Evolutionary conservation across 2,329 filamentous ascomycete species (phyloP), one percentile per base, ranked within the genome.

Genomic region (Colletotrichum falcatum): DNA sequence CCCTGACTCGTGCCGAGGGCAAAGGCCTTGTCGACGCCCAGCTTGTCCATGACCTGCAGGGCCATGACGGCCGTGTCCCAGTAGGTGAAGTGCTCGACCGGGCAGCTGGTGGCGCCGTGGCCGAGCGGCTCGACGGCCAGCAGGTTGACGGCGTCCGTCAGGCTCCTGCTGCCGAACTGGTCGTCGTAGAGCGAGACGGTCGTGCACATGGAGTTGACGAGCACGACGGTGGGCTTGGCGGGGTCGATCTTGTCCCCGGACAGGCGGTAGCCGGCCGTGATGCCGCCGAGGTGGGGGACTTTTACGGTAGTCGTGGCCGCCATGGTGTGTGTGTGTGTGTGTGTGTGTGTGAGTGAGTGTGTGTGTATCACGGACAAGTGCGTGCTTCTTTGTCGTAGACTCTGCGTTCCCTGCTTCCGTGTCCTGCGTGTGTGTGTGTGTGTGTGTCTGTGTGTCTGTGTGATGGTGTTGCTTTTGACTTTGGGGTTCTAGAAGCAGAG

Each of bases 51-150:
- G 1, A 87, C 86, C 78, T 90, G 87, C 11, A 88, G 77, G 14
- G 84, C 83, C 84, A 90, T 84, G 69, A 82, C 78, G 54, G 86
- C 86, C 3, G 85, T 79, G 75, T 88, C 86, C 86, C 86, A 88
- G 78, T 87, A 87, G 2, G 84, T 88, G 74, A 86, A 88, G 69
- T 86, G 83, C 74, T 86, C 84, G 0, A 75, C 74, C n/a, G 76
- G 64, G 65, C 75, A 80, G 65, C 76, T 78, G 1, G 85, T 87
- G 20, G 81, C 77, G 71, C 86, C 86, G 73, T 88, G 86, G 66
- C 86, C 86, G 0, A 88, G 81, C 1, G 84, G 85, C 77, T 88
- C 86, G 66, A 88, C 81, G 53, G 85, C 85, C 7, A 88, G 76
- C 7, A 88, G 79, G 74, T 88, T 88, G 74, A 83, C 79, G 6